Conservation (phyloP, 305 asterid species). For the Solanum hybrid region DNA sequence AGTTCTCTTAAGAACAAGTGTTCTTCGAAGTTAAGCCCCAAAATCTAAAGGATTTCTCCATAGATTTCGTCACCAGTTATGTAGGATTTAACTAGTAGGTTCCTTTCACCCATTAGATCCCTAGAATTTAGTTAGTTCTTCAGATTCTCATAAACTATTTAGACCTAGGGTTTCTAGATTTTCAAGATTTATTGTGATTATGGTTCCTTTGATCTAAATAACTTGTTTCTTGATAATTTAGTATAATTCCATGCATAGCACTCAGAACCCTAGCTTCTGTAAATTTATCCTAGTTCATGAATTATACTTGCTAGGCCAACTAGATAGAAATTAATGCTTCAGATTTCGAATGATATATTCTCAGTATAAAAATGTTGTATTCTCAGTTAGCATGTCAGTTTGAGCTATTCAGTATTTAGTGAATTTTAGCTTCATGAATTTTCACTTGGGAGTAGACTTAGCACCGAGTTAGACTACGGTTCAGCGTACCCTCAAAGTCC, state of each 20-base stretch:
- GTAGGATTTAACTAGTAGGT: background rate
- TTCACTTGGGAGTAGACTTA: background rate
- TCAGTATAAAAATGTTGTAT: background rate
- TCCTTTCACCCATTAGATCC: background rate
- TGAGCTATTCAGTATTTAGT: background rate
- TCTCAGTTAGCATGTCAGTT: background rate
- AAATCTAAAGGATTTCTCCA: background rate
- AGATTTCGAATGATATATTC: background rate
- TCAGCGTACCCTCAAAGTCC: background rate
- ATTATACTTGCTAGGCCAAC: background rate
- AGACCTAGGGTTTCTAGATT: background rate
- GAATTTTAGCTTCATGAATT: background rate
- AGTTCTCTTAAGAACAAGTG: background rate
- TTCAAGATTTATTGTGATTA: background rate
- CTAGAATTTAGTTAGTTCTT: background rate
- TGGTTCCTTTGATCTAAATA: background rate
- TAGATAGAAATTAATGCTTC: no score
- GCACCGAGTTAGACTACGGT: background rate
- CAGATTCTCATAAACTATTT: no score
- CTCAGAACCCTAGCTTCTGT: background rate
- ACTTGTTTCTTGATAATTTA: background rate
- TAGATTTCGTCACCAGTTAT: background rate
- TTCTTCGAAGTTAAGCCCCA: background rate
- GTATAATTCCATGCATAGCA: background rate
- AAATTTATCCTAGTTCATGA: background rate